These are phyloP conservation scores for Colletotrichum limetticola DNA, from an alignment of 2,329 filamentous ascomycete species.

Conservation along the genomic window DNA sequence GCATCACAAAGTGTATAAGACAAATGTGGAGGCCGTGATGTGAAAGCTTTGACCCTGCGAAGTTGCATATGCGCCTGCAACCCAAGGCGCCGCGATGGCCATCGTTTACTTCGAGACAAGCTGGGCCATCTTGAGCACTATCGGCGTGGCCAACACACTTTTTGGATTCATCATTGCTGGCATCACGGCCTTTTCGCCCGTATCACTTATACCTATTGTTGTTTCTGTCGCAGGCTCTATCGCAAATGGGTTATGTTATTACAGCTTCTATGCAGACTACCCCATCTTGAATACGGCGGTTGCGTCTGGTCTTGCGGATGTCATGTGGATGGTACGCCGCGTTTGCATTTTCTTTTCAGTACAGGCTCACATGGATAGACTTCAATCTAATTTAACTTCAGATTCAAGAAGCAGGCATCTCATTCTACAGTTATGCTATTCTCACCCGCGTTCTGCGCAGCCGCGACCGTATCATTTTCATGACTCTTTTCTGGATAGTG, in stretches of 20 bases:
- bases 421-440: constrained; percentile 63
- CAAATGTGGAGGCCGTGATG: background rate
- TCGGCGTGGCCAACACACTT: constrained; percentile 51
- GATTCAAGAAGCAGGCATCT: constrained; percentile 56
- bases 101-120: constrained; percentile 52
- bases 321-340: constrained; percentile 51
- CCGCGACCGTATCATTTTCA: constrained; percentile 53
- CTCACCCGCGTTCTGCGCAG: constrained; percentile 60
- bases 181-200: constrained; percentile 49
- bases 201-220: constrained; percentile 51
- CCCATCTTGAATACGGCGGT: constrained; percentile 41
- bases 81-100: background rate
- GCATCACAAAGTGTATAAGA: constrained; percentile 2
- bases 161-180: constrained; percentile 51
- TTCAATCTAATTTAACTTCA: constrained; percentile 31
- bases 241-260: constrained; percentile 55
- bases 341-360: constrained; percentile 2
- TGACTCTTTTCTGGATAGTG: constrained; percentile 66
- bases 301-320: constrained; percentile 51
- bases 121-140: constrained; percentile 56
- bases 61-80: background rate
- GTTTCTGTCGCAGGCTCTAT: constrained; percentile 49
- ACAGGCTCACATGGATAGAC: background rate
- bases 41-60: constrained; percentile 4
- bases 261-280: constrained; percentile 49